Evolutionary conservation across 805 yeast genomes (phyloP).

Genomic region (Metschnikowia chrysomelidarum): DNA sequence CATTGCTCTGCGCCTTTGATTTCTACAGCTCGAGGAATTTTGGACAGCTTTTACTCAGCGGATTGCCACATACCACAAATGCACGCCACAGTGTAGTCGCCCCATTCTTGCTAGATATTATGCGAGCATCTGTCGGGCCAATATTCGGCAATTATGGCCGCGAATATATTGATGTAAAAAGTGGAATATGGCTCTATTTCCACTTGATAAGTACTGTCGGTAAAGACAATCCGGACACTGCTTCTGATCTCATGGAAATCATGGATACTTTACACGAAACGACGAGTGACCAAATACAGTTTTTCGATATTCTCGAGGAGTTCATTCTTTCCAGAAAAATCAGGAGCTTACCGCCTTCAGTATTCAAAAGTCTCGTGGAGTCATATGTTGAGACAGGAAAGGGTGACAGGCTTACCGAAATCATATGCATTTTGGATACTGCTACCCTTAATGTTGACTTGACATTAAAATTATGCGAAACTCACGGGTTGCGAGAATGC

Average conservation of each 20-base stretch:
- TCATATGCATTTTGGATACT: constrained; percentile 69
- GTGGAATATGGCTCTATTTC: constrained; percentile 15
- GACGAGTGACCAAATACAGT: constrained; percentile 32
- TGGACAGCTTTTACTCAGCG: constrained; percentile 49
- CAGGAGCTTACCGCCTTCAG: constrained; percentile 53
- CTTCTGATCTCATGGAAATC: constrained; percentile 13
- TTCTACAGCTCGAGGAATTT: constrained; percentile 48
- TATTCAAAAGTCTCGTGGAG: constrained; percentile 61
- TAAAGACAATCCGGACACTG: constrained; percentile 7
- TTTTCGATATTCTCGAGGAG: constrained; percentile 52
- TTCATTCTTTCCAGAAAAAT: constrained; percentile 50
- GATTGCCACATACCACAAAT: constrained; percentile 49
- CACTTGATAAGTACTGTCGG: constrained; percentile 15
- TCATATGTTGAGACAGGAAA: constrained; percentile 40
- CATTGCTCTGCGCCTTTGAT: constrained; percentile 53
- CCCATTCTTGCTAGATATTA: constrained; percentile 55
- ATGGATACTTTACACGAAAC: constrained; percentile 26
- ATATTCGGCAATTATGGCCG: constrained; percentile 25
- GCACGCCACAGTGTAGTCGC: constrained; percentile 49
- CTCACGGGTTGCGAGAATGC: constrained; percentile 58
- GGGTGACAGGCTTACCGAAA: constrained; percentile 56
- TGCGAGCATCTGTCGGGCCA: constrained; percentile 50
- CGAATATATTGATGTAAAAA: not conserved
- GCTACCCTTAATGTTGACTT: constrained; percentile 72
- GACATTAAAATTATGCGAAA: constrained; percentile 60